Evolutionary conservation across 2,329 filamentous ascomycete species (phyloP), one percentile per base, ranked within the genome.

Genomic region (Capronia coronata): DNA sequence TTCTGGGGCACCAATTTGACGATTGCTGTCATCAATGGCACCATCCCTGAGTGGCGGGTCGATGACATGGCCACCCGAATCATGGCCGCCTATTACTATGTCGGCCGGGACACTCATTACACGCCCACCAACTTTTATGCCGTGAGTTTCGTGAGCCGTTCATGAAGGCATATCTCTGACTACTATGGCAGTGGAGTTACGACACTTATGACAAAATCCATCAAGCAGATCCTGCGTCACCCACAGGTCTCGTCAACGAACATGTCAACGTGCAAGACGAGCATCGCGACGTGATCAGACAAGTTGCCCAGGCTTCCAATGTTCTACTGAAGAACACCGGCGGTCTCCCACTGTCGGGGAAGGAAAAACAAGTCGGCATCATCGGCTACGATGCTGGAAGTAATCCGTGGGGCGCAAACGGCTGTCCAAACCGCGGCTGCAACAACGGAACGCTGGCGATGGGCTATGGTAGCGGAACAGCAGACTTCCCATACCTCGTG

Each of bases 1-100:
- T 94, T 75, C 73, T 95, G 86, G 85, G 91, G 91, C 8, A 72
- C 82, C 22, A 97, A 97, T 68, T 68, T 97, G 59, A 96, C 91
- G 1, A 72, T 94, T 41, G 87, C 87, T 1, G 82, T 96, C 4
- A 68, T 94, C 59, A 96, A 97, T 63, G 90, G 90, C 29, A 95
- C 89, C 1, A 72, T 97, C 25, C 87, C 91, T 1, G 80, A 86
- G 59, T 94, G 86, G 78, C 80, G 91, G 43, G 66, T 97, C 8
- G 90, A 96, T 60, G 93, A 97, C 64, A 94, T 95, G 84, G 87
- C 81, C 3, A 84, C 88, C 67, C 82, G 93, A 60, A 94, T 83
- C 63, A 78, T 83, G 69, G 74, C 80, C 44, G 78, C 78, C 2
- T 83, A 78, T 65, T 84, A 80, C 66, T 78, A 77, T 59, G 79